Base-by-base conservation (phyloP, 495 filamentous ascomycete species). In the Cryomyces minteri region DNA sequence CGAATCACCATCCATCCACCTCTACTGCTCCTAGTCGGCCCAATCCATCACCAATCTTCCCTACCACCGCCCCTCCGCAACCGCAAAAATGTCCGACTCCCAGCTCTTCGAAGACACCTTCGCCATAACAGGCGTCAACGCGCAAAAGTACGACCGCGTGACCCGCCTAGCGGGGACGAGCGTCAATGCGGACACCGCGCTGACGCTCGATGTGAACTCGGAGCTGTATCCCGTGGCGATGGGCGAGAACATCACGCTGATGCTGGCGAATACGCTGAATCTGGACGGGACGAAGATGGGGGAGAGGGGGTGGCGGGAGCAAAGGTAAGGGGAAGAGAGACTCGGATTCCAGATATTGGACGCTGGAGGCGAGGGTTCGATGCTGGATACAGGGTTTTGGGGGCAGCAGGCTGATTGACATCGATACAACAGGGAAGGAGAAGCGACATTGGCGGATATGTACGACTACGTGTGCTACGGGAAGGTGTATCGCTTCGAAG, bases 391-490 rank as follows among this genome's bases (percentile, higher is more conserved):
- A 38, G 34, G 34, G 34, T 1, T 14, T 10, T 9, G 9, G 34
- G 34, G 34, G 34, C 12, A 38, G 12, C 34, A 38, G 34, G 34
- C 34, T 38, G 12, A 38, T 38, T 38, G 3, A 14, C 3, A 10
- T 10, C 12, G 34, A 38, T 38, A 38, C 34, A 38, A 14, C 9
- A 14, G 12, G 34, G 34, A 1, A 1, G 34, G 34, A 38, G 1
- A 38, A 1, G 34, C 3, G 12, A 10, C 34, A 10, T 67, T 99
- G 36, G 87, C 90, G 18, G 87, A 96, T 60, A 77, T 82, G 62
- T 99, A 77, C 49, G 92, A 99, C 54, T 99, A 99, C 61, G 90
- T 96, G 40, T 94, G 87, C 62, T 77, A 94, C 62, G 90, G 90
- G 48, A 96, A 95, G 76, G 80, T 94, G 32, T 99, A 99, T 67